Base-by-base conservation (phyloP, 2,329 filamentous ascomycete species). In the Diaporthe ampelina region DNA sequence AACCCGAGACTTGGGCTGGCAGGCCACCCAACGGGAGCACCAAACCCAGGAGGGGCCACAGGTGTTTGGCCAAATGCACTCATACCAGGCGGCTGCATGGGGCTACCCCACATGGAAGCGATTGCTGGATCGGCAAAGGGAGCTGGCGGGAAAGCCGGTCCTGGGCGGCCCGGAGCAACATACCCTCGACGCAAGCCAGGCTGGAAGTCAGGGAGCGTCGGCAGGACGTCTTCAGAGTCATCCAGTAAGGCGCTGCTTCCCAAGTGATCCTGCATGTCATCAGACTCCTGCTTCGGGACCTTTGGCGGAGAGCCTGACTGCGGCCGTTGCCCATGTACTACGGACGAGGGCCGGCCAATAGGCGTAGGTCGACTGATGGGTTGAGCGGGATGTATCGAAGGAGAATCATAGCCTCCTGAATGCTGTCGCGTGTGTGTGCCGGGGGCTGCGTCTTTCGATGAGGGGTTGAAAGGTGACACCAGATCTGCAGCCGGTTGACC, bases 221-320 rank as follows among this genome's bases (percentile, higher is more conserved):
- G 75, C 17, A 76, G 54, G 76, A 83, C 89, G 81, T 86, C 93
- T 84, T 87, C 94, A 79, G 82, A 92, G 80, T 97, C 95, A 76
- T 93, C 93, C 61, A 98, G 87, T 17, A 99, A 87, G 17, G 95
- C 97, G 79, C 95, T 95, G 83, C 96, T 98, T 17, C 97, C 97
- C 35, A 99, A 88, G 78, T 97, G 95, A 75, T 93, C 90, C 76
- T 92, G 93, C 72, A 94, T 85, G 65, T 94, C 91, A 72, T 96
- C 94, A 26, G 95, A 86, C 73, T 93, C 91, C 37, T 86, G 84
- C 35, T 88, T 87, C 1, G 82, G 79, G 61, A 72, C 40, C 13
- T 73, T 74, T 11, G 79, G 76, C 1, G 80, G 79, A 24, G 76
- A 74, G 3, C 77, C 76, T 76, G 76, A 76, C 74, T 79, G 74